Conservation (phyloP, 495 filamentous ascomycete genomes). For the Penicillium salamii region DNA sequence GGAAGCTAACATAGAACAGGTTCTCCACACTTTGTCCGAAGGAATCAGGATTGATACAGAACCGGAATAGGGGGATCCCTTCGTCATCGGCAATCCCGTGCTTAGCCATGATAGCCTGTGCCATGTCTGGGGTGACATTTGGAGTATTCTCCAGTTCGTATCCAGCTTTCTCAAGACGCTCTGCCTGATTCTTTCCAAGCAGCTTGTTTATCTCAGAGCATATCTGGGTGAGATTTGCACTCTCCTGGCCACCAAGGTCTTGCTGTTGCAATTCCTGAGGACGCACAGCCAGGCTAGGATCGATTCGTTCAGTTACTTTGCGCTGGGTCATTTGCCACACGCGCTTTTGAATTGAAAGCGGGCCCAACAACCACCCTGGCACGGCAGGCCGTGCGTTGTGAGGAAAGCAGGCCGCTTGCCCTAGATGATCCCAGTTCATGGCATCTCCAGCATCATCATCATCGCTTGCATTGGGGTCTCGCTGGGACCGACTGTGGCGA, state of each 20-base stretch:
- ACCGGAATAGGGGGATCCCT: slow-evolving; percentile 72
- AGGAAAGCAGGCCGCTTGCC: slow-evolving; percentile 69
- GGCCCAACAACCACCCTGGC: slow-evolving; percentile 83
- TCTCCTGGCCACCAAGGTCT: slow-evolving; percentile 70
- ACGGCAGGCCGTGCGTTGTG: slow-evolving; percentile 71
- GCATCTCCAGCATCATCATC: slow-evolving; percentile 65
- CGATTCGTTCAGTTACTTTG: slow-evolving; percentile 57
- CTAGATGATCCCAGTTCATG: slow-evolving; percentile 85
- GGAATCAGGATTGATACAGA: slow-evolving; percentile 81
- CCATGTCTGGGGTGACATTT: slow-evolving; percentile 31
- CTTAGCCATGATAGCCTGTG: slow-evolving; percentile 47
- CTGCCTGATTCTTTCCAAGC: slow-evolving; percentile 36
- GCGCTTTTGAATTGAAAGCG: slow-evolving; percentile 85
- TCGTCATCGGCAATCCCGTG: slow-evolving; percentile 59
- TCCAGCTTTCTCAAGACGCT: slow-evolving; percentile 33
- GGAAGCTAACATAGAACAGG: slow-evolving; percentile 92
- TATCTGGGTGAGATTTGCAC: slow-evolving; percentile 68
- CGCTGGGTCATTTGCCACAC: slow-evolving; percentile 65
- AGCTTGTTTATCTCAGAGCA: slow-evolving; percentile 59
- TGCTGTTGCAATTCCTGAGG: slow-evolving; percentile 70
- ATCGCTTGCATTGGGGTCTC: slow-evolving; percentile 49
- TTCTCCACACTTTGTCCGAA: slow-evolving; percentile 98
- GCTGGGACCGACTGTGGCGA: slow-evolving; percentile 26
- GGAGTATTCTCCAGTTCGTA: slow-evolving; percentile 28
- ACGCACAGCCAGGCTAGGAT: slow-evolving; percentile 59